Percentiles rank a stretch among this genome's conserved stretches.
Evolutionary conservation across 495 filamentous ascomycete species (phyloP).

Genomic region (Podospora sp.): DNA sequence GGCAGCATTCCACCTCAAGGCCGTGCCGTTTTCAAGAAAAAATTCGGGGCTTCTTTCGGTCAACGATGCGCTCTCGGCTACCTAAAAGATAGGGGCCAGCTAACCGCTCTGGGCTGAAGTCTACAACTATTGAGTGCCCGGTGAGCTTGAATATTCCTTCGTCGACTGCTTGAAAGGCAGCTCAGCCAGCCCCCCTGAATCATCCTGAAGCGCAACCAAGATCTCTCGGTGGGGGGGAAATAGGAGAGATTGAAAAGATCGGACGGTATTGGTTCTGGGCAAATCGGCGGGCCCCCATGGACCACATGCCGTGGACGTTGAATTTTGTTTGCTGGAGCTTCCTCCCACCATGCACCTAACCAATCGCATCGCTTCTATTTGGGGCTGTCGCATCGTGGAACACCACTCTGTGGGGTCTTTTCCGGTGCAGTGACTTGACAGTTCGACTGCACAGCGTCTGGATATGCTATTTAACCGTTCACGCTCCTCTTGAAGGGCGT

Average conservation of each 20-base stretch:
- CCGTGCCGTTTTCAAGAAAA: background rate
- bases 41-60: background rate
- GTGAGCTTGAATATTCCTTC: background rate
- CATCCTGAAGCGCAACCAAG: background rate
- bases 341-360: background rate
- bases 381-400: background rate
- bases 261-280: constrained; percentile 6
- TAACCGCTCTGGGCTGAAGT: background rate
- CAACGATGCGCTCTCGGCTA: background rate
- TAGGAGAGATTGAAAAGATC: background rate
- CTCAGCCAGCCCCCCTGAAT: background rate
- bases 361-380: background rate
- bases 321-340: background rate
- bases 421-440: background rate
- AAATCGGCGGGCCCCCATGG: constrained; percentile 28
- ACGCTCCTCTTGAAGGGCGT: too few relatives aligned
- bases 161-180: background rate
- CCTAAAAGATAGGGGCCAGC: background rate
- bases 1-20: background rate
- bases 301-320: constrained; percentile 25
- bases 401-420: background rate
- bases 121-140: background rate
- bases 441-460: background rate
- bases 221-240: background rate
- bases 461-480: too few relatives aligned